Evolutionary conservation across 345 rosid genomes (phyloP).

Genomic region (Eucalyptus virginea): DNA sequence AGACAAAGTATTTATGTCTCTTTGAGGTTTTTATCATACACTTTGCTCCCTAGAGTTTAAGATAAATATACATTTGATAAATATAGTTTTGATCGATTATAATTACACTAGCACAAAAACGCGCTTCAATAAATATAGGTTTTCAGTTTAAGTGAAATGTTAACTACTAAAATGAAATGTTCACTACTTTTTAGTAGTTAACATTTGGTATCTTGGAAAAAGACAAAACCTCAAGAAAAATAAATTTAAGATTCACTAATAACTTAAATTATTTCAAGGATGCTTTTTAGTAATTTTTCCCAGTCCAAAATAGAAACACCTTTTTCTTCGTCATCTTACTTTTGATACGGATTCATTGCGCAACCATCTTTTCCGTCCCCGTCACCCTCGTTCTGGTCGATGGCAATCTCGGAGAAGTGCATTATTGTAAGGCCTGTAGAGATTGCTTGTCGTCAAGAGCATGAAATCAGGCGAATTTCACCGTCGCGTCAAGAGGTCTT

Average conservation of each 20-base stretch:
- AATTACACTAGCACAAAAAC: rapidly evolving
- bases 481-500: no score
- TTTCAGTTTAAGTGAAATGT: no score
- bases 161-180: no score
- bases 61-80: no score
- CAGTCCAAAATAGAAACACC: neutral
- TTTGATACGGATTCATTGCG: neutral
- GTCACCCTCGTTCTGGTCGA: neutral
- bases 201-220: rapidly evolving
- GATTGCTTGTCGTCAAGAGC: no score
- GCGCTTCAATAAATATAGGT: rapidly evolving
- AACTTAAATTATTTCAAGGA: neutral
- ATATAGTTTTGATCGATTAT: no score
- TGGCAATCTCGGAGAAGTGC: neutral
- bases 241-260: neutral
- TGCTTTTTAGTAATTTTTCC: neutral
- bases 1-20: no score
- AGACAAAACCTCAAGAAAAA: neutral
- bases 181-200: rapidly evolving
- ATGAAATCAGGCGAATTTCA: no score
- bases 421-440: neutral
- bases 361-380: neutral
- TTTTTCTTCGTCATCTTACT: neutral
- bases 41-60: rapidly evolving
- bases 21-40: rapidly evolving